Evolutionary conservation across 2,329 filamentous ascomycete genomes (phyloP), one percentile per base, ranked within the genome.

Genomic region (Fusarium paranaense): DNA sequence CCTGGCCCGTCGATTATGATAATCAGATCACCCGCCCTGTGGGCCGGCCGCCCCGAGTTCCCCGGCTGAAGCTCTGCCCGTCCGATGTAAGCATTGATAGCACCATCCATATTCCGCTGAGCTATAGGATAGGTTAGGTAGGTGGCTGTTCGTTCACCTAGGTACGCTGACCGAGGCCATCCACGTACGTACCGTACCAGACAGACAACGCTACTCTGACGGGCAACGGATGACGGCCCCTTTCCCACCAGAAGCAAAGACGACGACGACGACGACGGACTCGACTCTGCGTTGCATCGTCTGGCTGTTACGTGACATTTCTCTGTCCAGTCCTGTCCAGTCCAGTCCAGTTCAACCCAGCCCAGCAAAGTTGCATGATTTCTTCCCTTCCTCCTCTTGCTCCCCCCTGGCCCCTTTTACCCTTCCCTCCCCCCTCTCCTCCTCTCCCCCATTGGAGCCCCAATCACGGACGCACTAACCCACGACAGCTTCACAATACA

Each of bases 1-100:
- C 60, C 38, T 60, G 61, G 60, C 40, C 58, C 25, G 67, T 70
- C 64, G 67, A 70, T 70, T 59, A 68, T 64, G 67, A 70, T 70
- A 62, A 68, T 64, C 64, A 64, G 68, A 68, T 67, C 64, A 70
- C 65, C 62, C 64, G 57, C 56, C 47, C 61, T 67, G 69, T 70
- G 58, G 67, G 58, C 57, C 66, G 54, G 62, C 50, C 38, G 54
- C 52, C 33, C 67, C 69, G 63, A 63, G 62, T 56, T 56, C 69
- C 42, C 63, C 66, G 64, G 38, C 38, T 69, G 67, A 69, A 69
- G 42, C 54, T 70, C 60, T 40, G 47, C 35, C 47, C 33, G 60
- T 63, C 35, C 61, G 25, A 38, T 37, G 60, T 62, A 27, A 38
- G 60, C 60, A 62, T 62, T 38, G 32, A 52, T 20, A 52, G 32